A percentile compares a stretch with the other conserved stretches of the same genome.
phyloP scores from a whole-genome alignment of 805 yeast species.

The Tetrapisispora phaffii region DNA sequence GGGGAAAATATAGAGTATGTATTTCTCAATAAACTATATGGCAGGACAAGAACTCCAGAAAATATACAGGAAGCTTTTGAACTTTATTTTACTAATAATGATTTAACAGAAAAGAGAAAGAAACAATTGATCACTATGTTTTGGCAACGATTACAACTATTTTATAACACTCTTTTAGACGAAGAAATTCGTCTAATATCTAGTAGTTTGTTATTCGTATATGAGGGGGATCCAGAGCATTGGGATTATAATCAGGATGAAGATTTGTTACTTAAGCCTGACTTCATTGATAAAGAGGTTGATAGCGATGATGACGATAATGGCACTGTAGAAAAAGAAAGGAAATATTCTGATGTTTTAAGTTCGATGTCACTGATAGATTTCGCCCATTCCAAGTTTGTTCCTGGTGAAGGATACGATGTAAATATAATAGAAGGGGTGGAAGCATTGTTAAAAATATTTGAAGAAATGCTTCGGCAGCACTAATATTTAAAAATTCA shows the following conservation, averaged over 20 bases:
- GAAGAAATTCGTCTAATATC: conserved; percentile 59
- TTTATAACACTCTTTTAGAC: conserved; percentile 54
- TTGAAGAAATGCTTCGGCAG: conserved; percentile 6
- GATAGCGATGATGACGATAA: conserved; percentile 28
- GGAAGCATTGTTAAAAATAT: conserved; percentile 36
- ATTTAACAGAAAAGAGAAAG: conserved; percentile 27
- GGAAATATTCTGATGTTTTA: conserved; percentile 18
- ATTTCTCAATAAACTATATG: conserved; percentile 57
- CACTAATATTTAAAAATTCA: background rate
- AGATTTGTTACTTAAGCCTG: conserved; percentile 33
- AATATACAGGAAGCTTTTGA: conserved; percentile 39
- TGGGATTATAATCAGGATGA: conserved; percentile 39
- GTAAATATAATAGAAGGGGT: conserved; percentile 63
- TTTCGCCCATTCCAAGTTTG: conserved; percentile 74
- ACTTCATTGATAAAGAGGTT: conserved; percentile 25
- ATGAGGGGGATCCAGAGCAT: conserved; percentile 52
- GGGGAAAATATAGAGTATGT: conserved; percentile 36
- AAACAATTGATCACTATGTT: conserved; percentile 37
- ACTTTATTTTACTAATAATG: conserved; percentile 36
- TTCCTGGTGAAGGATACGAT: conserved; percentile 59
- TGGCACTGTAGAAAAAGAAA: conserved; percentile 13
- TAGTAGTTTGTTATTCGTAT: conserved; percentile 62
- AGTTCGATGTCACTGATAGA: conserved; percentile 68
- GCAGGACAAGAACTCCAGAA: conserved; percentile 43
- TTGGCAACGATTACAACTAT: conserved; percentile 48